Percentiles rank a stretch among this genome's conserved stretches.
phyloP scores from a whole-genome alignment of 2,329 filamentous ascomycete genomes.

The Curvularia sp. region DNA sequence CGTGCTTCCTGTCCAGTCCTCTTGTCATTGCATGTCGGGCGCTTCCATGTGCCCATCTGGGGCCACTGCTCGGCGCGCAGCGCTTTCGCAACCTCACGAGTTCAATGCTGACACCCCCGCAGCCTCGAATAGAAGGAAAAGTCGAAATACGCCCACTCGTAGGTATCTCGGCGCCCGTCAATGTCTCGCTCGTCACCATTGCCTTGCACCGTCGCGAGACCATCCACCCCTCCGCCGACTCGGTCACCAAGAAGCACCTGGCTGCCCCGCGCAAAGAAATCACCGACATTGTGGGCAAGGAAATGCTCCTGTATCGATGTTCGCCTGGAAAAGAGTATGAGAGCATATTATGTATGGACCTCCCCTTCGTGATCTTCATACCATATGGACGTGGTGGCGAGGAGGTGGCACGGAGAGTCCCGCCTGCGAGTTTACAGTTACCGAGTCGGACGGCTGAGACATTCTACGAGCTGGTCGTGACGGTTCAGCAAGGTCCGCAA shows the following conservation, averaged over 20 bases:
- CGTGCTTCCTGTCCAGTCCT: constrained; percentile 50
- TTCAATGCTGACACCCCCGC: constrained; percentile 34
- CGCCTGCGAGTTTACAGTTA: constrained; percentile 88
- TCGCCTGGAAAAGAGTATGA: constrained; percentile 83
- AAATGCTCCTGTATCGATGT: constrained; percentile 90
- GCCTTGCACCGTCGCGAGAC: constrained; percentile 92
- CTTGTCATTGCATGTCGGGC: constrained; percentile 7
- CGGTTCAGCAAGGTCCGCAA: constrained; percentile 86
- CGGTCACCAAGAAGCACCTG: constrained; percentile 88
- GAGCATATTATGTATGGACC: constrained; percentile 90
- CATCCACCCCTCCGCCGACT: constrained; percentile 95
- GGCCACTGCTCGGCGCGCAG: constrained; percentile 7
- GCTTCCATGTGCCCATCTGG: constrained; percentile 8
- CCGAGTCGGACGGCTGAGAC: constrained; percentile 95
- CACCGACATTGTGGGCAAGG: constrained; percentile 91
- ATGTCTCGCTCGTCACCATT: constrained; percentile 91
- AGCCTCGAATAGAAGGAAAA: constrained; percentile 97
- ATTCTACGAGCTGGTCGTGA: constrained; percentile 95
- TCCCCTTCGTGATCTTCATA: constrained; percentile 97
- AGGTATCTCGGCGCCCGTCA: constrained; percentile 86
- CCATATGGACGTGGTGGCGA: constrained; percentile 91
- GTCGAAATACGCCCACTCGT: constrained; percentile 91
- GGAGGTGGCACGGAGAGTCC: constrained; percentile 87
- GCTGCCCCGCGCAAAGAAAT: constrained; percentile 90
- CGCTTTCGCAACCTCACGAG: constrained; percentile 13